These are phyloP conservation scores for Rutstroemia sp. DNA, from an alignment of 2,329 filamentous ascomycete species.

Conservation along the genomic window DNA sequence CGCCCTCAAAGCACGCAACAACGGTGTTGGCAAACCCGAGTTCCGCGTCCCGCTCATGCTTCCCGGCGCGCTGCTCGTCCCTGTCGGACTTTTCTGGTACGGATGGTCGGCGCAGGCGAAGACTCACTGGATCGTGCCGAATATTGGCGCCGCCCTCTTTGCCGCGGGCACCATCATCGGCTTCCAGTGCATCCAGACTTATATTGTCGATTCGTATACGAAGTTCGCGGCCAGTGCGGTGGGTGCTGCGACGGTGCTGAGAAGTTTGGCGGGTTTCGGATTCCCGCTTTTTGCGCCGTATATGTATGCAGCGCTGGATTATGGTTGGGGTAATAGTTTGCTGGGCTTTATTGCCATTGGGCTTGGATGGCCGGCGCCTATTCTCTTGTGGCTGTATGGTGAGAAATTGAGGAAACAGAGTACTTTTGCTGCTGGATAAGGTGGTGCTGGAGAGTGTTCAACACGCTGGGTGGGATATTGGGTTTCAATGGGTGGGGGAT, in stretches of 20 bases:
- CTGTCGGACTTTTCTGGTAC: slow-evolving; percentile 49
- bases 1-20: slow-evolving; percentile 21
- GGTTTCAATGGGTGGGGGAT: too few species aligned
- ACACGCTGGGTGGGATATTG: too few species aligned
- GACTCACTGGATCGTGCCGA: slow-evolving; percentile 49
- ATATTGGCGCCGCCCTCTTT: slow-evolving; percentile 46
- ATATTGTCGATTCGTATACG: slow-evolving; percentile 45
- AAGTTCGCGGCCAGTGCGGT: slow-evolving; percentile 33
- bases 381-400: slow-evolving; percentile 36
- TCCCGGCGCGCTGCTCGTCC: slow-evolving; percentile 46
- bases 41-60: slow-evolving; percentile 56
- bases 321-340: slow-evolving; percentile 41
- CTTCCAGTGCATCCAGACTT: slow-evolving; percentile 35
- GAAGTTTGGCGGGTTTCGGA: slow-evolving; percentile 25
- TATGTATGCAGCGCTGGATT: slow-evolving; percentile 31
- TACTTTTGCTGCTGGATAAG: slow-evolving; percentile 32
- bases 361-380: slow-evolving; percentile 42
- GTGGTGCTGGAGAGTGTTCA: background rate
- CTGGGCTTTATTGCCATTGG: slow-evolving; percentile 43
- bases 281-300: slow-evolving; percentile 26
- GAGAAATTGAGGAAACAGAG: slow-evolving; percentile 34
- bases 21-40: slow-evolving; percentile 41
- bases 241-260: slow-evolving; percentile 30
- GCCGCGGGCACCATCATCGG: slow-evolving; percentile 37
- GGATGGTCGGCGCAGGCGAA: slow-evolving; percentile 48